Conservation (phyloP, 2,329 filamentous ascomycete species). For the Colletotrichum sp. region DNA sequence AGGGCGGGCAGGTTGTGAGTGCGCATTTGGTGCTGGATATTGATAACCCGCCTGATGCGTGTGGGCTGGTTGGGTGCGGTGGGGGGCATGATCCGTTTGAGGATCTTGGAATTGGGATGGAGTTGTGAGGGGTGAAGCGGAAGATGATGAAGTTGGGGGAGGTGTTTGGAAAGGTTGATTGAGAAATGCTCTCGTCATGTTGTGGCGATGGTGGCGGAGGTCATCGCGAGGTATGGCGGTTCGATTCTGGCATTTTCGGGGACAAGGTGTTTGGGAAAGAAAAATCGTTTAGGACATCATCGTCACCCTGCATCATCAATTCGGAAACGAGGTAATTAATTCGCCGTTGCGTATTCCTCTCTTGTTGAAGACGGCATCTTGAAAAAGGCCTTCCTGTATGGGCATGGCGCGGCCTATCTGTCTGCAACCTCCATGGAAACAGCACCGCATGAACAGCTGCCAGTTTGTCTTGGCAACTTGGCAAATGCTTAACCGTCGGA, state of each 20-base stretch:
- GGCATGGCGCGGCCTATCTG: background rate
- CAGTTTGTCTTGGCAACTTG: constrained; percentile 6
- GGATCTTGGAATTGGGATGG: background rate
- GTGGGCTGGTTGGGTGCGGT: background rate
- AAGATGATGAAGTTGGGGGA: background rate
- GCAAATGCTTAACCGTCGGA: background rate
- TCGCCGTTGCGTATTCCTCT: background rate
- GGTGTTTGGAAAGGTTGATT: background rate
- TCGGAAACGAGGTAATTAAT: too few species aligned
- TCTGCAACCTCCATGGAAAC: too few species aligned
- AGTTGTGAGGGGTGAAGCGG: background rate
- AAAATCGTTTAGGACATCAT: background rate
- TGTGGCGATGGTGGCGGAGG: accelerated
- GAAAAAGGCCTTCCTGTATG: background rate
- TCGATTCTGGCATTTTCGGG: background rate
- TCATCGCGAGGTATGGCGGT: background rate
- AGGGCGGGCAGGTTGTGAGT: background rate
- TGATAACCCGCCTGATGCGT: background rate
- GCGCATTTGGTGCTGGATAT: constrained; percentile 2
- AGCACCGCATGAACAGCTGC: too few species aligned
- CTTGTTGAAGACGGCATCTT: background rate
- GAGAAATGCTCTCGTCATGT: background rate
- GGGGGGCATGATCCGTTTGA: background rate
- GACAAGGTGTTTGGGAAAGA: background rate
- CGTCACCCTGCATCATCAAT: background rate